Evolutionary conservation across 495 filamentous ascomycete species (phyloP).

Genomic region (Xylaria longipes): DNA sequence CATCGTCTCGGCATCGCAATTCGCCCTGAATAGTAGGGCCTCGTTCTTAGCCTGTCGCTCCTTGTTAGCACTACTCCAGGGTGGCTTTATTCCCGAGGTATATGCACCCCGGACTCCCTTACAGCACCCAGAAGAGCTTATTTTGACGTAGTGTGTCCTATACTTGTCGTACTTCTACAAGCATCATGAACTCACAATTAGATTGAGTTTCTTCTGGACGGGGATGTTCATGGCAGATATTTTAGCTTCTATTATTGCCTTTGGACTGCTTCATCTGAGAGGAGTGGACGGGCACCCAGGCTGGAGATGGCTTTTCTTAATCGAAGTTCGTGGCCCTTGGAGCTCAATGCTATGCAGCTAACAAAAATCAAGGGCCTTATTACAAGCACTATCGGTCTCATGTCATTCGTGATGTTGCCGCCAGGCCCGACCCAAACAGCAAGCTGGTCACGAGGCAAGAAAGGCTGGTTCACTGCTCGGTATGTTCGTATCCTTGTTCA

Average conservation of each 20-base stretch:
- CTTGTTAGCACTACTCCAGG: constrained; percentile 76
- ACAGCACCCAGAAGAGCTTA: neutral
- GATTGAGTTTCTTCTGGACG: constrained; percentile 64
- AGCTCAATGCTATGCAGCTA: neutral
- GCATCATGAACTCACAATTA: constrained; percentile 66
- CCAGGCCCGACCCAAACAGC: constrained; percentile 74
- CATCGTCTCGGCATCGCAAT: constrained; percentile 71
- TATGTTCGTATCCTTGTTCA: constrained; percentile 21
- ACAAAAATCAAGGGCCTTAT: constrained; percentile 47
- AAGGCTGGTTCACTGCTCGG: constrained; percentile 74
- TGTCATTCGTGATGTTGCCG: constrained; percentile 72
- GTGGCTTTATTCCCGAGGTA: constrained; percentile 67
- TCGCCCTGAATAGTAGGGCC: constrained; percentile 64
- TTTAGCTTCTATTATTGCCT: constrained; percentile 71
- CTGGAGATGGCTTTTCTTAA: constrained; percentile 78
- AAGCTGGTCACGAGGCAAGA: constrained; percentile 64
- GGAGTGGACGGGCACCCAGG: constrained; percentile 64
- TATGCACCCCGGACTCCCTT: neutral
- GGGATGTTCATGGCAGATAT: constrained; percentile 71
- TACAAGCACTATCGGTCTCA: constrained; percentile 68
- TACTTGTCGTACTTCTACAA: constrained; percentile 84
- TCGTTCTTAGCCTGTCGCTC: constrained; percentile 70
- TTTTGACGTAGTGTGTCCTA: constrained; percentile 47
- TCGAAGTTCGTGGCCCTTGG: constrained; percentile 39
- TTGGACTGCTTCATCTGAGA: constrained; percentile 72